phyloP scores from a whole-genome alignment of 495 filamentous ascomycete genomes.

The Venustampulla echinocandica region DNA sequence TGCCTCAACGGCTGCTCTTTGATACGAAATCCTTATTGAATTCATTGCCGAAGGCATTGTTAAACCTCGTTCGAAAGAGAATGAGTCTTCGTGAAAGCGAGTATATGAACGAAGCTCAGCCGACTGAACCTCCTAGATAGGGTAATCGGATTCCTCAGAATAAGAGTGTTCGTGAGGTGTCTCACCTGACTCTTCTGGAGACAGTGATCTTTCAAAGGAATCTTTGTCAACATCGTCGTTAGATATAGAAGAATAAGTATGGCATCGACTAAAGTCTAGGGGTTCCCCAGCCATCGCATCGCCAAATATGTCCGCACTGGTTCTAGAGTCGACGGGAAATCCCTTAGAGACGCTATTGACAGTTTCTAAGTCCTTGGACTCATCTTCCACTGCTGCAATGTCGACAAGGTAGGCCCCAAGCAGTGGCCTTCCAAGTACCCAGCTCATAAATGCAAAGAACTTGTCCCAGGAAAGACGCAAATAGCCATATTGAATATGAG shows the following conservation, averaged over 20 bases:
- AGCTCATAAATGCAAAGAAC: not conserved
- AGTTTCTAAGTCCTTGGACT: not conserved
- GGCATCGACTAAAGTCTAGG: too few relatives aligned
- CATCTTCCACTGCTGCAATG: not conserved
- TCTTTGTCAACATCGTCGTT: too few relatives aligned
- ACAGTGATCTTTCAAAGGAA: too few relatives aligned
- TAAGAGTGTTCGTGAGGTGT: too few relatives aligned
- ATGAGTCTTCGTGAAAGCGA: too few relatives aligned
- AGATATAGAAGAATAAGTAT: too few relatives aligned
- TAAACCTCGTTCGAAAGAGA: too few relatives aligned
- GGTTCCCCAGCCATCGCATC: too few relatives aligned
- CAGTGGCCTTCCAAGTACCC: not conserved
- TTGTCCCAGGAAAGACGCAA: constrained; percentile 7
- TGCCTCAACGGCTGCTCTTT: not conserved
- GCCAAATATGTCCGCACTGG: not conserved
- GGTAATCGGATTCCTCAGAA: too few relatives aligned
- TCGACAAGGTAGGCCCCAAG: not conserved
- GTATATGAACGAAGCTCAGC: too few relatives aligned
- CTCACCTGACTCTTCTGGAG: too few relatives aligned
- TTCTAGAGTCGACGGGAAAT: not conserved
- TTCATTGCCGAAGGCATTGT: not conserved
- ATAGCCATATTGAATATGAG: constrained; percentile 16
- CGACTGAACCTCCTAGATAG: too few relatives aligned
- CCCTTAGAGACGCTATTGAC: not conserved
- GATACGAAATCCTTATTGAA: not conserved